Base-by-base conservation (phyloP, 2,329 filamentous ascomycete genomes). In the Diaporthe vexans region DNA sequence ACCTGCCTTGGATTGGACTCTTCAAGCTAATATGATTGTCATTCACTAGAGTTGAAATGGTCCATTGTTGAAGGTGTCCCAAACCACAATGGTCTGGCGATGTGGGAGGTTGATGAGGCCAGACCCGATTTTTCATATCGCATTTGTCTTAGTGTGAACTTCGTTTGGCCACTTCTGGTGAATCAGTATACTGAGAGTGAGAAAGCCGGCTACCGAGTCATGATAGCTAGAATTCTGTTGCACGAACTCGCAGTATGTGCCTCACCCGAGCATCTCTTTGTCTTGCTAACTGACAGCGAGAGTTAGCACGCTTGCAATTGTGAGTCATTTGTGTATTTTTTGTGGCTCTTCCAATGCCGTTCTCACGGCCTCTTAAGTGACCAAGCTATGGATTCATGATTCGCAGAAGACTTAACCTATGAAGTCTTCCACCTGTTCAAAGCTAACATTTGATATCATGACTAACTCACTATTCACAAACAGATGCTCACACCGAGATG, bases 111-210 rank as follows among this genome's bases (percentile, higher is more conserved):
- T 4, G 37, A 40, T 4, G 8, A 43, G 15, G 58, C n/a, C n/a
- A 11, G n/a, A 26, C 17, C 37, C 24, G 9, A 26, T 4, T 43
- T 61, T 9, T 61, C 58, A 43, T 61, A 61, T 61, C 58, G 58
- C n/a, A 11, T 61, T 61, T 61, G 35, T 19, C 58, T 61, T 10
- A 61, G 37, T 61, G 58, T 61, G 15, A 61, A 61, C 35, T 10
- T 61, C n/a, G 17, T 61, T 17, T 61, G 58, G 58, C 58, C 58
- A 61, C 58, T 61, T 19, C n/a, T 61, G 21, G 58, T 61, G n/a
- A 13, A 61, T 61, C 58, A 43, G n/a, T 61, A 61, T n/a, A 43
- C 58, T 11, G 58, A 61, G 37, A 61, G 58, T 24, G 58, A 61
- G n/a, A 43, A 61, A 24, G 43, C 13, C 13, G 58, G 58, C n/a